Evolutionary conservation across 2,329 filamentous ascomycete species (phyloP).

Genomic region (Rhexocercosporidium sp.): DNA sequence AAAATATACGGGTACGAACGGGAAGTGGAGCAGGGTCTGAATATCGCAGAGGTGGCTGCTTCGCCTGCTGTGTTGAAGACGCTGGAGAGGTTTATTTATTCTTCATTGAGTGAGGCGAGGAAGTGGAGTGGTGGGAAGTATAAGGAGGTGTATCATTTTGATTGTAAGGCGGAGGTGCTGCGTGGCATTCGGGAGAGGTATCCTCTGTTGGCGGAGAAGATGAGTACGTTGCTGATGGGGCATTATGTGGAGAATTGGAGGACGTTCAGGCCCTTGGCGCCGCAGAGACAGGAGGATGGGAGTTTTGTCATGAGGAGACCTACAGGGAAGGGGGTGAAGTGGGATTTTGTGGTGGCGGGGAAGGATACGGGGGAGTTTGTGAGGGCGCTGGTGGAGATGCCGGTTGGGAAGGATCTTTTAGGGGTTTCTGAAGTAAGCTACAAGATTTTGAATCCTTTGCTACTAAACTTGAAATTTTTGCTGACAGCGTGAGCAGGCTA

Average conservation of each 20-base stretch:
- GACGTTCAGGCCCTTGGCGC: constrained; percentile 13
- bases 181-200: constrained; percentile 38
- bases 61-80: constrained; percentile 34
- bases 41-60: constrained; percentile 42
- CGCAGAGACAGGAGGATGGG: constrained; percentile 1
- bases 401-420: constrained; percentile 32
- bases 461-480: not conserved
- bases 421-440: constrained; percentile 27
- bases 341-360: constrained; percentile 35
- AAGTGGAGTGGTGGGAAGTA: constrained; percentile 47
- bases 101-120: constrained; percentile 37
- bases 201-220: constrained; percentile 38
- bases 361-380: constrained; percentile 42
- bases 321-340: constrained; percentile 2
- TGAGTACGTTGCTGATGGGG: constrained; percentile 44
- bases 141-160: constrained; percentile 46
- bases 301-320: not conserved
- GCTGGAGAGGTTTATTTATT: constrained; percentile 33
- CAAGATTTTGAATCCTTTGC: not conserved
- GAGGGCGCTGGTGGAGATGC: constrained; percentile 30
- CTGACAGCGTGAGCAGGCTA: constrained; percentile 13
- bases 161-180: constrained; percentile 43
- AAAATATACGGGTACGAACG: constrained; percentile 32
- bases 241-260: constrained; percentile 43
- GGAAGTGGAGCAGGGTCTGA: constrained; percentile 42